Evolutionary conservation across 768 basidiomycete genomes (phyloP).

Genomic region (Hebeloma cylindrosporum): DNA sequence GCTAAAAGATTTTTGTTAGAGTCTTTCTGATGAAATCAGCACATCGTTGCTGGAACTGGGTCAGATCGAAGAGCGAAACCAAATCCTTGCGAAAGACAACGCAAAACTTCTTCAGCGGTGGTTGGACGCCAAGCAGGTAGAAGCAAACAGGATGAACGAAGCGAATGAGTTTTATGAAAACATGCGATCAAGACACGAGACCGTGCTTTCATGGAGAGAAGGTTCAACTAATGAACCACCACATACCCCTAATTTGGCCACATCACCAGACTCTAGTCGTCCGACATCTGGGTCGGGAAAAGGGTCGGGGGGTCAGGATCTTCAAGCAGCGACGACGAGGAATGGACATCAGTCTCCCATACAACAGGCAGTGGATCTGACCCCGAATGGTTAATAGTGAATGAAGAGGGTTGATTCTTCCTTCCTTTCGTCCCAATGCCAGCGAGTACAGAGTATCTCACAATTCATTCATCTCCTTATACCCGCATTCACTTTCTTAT

Average conservation of each 20-base stretch:
- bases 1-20: conserved; percentile 44
- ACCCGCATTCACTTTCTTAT: too few relatives aligned
- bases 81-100: conserved; percentile 87
- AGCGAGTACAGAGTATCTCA: too few relatives aligned
- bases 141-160: conserved; percentile 94
- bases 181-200: conserved; percentile 73
- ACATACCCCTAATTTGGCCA: conserved; percentile 27
- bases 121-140: conserved; percentile 92
- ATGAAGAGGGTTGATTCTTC: conserved; percentile 47
- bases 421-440: too few relatives aligned
- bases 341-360: conserved; percentile 74
- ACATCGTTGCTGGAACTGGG: conserved; percentile 89
- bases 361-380: conserved; percentile 74
- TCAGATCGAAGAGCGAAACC: conserved; percentile 86
- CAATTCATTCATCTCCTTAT: too few relatives aligned
- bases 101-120: conserved; percentile 94
- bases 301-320: conserved; percentile 55
- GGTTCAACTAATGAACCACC: conserved; percentile 29
- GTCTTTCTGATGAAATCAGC: conserved; percentile 92
- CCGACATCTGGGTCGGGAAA: conserved; percentile 62
- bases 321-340: conserved; percentile 51
- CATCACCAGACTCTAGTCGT: conserved; percentile 29
- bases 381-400: conserved; percentile 88
- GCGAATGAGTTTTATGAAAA: conserved; percentile 88
- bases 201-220: conserved; percentile 59